Percentiles rank a stretch among this genome's conserved stretches.
Evolutionary conservation across 176 grass and related monocot species (phyloP).

Genomic region (Musa schizocarpa): DNA sequence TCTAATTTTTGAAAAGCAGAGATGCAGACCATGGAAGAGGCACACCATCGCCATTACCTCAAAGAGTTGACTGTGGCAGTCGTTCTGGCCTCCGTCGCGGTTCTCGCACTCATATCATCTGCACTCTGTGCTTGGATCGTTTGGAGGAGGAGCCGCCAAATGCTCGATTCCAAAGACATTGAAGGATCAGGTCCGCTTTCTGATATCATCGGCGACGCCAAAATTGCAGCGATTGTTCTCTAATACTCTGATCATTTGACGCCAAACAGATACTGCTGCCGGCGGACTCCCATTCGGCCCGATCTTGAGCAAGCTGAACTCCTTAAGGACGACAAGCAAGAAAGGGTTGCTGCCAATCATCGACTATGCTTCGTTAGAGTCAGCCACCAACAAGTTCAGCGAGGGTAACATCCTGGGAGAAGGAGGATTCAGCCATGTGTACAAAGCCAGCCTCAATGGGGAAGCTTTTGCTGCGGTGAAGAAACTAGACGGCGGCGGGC

Average conservation of each 20-base stretch:
- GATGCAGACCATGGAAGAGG: conserved; percentile 36
- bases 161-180: conserved; percentile 26
- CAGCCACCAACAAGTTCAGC: conserved; percentile 57
- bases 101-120: conserved; percentile 52
- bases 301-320: conserved; percentile 68
- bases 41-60: conserved; percentile 46
- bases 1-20: conserved; percentile 25
- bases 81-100: conserved; percentile 45
- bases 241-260: not conserved
- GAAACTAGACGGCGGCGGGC: conserved; percentile 47
- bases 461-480: conserved; percentile 61
- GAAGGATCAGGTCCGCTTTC: conserved; percentile 47
- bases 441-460: conserved; percentile 58
- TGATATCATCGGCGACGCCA: not conserved
- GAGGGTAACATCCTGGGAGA: conserved; percentile 65
- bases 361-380: conserved; percentile 56
- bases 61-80: conserved; percentile 52
- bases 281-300: conserved; percentile 52
- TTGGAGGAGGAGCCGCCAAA: conserved; percentile 47
- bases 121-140: conserved; percentile 56
- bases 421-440: conserved; percentile 74
- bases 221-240: not conserved
- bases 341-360: conserved; percentile 69
- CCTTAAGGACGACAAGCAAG: conserved; percentile 41
- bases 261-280: conserved; percentile 21